phyloP scores from a whole-genome alignment of 176 grass and related monocot species.

The Aegilops speltoides region DNA sequence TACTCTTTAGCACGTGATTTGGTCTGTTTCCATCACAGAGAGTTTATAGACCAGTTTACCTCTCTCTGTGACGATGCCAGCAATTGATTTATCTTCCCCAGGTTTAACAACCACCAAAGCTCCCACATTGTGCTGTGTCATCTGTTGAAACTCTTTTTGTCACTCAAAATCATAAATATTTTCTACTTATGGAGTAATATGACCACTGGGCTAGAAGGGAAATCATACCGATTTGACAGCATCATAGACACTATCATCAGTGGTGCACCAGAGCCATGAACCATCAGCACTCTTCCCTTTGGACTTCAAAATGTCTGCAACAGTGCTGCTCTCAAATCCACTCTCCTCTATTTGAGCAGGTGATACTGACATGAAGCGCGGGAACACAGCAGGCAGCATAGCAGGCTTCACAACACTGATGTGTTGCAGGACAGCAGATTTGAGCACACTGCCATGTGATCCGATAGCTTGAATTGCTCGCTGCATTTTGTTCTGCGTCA shows the following conservation, averaged over 20 bases:
- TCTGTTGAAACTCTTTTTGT: constrained; percentile 38
- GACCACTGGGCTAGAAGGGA: background rate
- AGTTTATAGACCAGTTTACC: constrained; percentile 41
- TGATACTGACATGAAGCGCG: constrained; percentile 65
- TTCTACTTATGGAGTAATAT: background rate
- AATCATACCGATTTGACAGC: constrained; percentile 88
- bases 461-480: constrained; percentile 64
- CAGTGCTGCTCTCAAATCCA: constrained; percentile 87
- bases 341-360: constrained; percentile 68
- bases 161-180: constrained; percentile 5
- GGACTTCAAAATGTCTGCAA: constrained; percentile 72
- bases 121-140: constrained; percentile 98
- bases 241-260: constrained; percentile 86
- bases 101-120: constrained; percentile 95
- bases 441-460: constrained; percentile 60
- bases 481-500: constrained; percentile 70
- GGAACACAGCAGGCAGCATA: constrained; percentile 49
- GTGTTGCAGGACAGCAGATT: constrained; percentile 51
- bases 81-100: constrained; percentile 65
- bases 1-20: background rate
- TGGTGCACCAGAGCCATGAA: constrained; percentile 98
- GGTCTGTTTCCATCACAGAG: background rate
- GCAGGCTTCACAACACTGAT: constrained; percentile 45
- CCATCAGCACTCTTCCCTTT: constrained; percentile 97
- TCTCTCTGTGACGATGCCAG: constrained; percentile 98